Conservation (phyloP, 495 filamentous ascomycete species). For the Xylaria telfairii region DNA sequence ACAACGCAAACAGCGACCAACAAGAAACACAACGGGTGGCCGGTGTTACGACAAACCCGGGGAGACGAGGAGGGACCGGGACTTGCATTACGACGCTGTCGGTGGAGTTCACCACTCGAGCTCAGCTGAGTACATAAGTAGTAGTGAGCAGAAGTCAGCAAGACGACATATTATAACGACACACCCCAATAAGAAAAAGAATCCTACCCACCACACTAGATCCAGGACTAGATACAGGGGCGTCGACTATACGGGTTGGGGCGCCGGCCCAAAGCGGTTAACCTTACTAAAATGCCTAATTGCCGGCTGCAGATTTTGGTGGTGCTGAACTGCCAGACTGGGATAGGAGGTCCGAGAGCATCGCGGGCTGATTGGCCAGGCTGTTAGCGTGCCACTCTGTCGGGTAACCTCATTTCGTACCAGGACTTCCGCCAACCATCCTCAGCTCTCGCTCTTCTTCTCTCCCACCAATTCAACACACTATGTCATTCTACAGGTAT, state of each 20-base stretch:
- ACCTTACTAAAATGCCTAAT: constrained; percentile 8
- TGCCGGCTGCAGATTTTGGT: constrained; percentile 13
- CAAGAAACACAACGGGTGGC: constrained; percentile 4
- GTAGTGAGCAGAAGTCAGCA: not conserved
- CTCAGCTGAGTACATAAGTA: constrained; percentile 8
- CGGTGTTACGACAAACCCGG: constrained; percentile 10
- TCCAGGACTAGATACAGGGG: not conserved
- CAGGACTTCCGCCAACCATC: not conserved
- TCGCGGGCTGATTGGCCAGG: constrained; percentile 7
- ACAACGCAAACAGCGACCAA: constrained; percentile 17
- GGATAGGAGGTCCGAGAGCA: constrained; percentile 14
- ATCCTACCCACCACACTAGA: constrained; percentile 7
- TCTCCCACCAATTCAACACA: not conserved
- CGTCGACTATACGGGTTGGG: not conserved
- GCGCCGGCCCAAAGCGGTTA: not conserved
- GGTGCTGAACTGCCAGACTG: constrained; percentile 16
- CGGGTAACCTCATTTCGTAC: constrained; percentile 15
- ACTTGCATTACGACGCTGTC: not conserved
- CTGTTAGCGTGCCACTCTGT: constrained; percentile 16
- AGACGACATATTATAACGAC: not conserved
- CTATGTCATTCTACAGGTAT: not conserved
- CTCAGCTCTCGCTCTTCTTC: not conserved
- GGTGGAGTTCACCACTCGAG: not conserved
- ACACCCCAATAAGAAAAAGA: not conserved
- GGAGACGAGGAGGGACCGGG: not conserved